Evolutionary conservation across 352 stramenopile genomes (phyloP), one percentile per base, ranked within the genome.

Genomic region (Pythium myriotylum): DNA sequence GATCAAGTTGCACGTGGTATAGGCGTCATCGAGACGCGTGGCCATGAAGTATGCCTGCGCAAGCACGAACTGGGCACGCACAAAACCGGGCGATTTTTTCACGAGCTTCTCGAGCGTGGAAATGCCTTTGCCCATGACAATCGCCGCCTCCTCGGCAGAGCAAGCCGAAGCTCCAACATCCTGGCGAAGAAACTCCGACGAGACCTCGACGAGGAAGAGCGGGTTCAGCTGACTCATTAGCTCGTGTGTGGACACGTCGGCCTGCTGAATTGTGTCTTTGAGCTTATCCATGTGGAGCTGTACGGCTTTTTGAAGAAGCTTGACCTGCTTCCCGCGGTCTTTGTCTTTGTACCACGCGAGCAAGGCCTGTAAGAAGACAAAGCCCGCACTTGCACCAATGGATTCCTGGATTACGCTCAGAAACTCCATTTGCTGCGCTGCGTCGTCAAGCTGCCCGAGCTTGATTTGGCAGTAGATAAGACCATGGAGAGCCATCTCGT

Each of bases 401-500:
- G 69, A 94, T 72, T 96, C 86, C 41, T 97, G 89, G 54, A 98
- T 91, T 12, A 97, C 84, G 22, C 73, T 86, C 4, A 98, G 63
- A 56, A 98, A 96, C 46, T 98, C 92, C 73, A 98, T 90, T 60
- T 98, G 92, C 64, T 96, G 83, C 0, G 85, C 84, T 1, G 92
- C 92, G 54, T 98, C 92, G 45, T 97, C 88, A 6, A 96, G 64
- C 51, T 93, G 74, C 5, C 87, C 88, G 4, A 91, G 60, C 46
- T 92, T 94, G 61, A 98, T 84, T 67, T 97, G 92, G 65, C 89
- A 97, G 70, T 96, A 97, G 60, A 98, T 97, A 42, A 96, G 74
- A 0, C 91, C 92, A 40, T 93, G 80, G 5, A 97, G 74, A n/a
- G 92, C 92, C 49, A 80, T 75, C 41, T 94, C 79, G 65, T 96